Conservation (phyloP, 768 basidiomycete species). For the Podaxis carcinomalis region DNA sequence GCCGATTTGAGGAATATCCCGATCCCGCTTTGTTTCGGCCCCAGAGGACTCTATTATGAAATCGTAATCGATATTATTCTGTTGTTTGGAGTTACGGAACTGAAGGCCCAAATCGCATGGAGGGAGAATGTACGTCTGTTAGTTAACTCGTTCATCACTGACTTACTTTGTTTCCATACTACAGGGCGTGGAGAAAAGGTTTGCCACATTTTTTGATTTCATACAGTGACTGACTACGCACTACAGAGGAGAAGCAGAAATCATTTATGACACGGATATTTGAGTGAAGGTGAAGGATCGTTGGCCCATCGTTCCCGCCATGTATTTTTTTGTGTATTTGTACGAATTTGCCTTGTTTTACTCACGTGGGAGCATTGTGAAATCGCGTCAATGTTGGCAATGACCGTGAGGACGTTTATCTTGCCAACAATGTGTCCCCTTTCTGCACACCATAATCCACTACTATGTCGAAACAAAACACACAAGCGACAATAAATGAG, state of each 20-base stretch:
- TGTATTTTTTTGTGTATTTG: conserved; percentile 1
- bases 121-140: conserved; percentile 33
- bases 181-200: conserved; percentile 35
- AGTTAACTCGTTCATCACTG: neutral
- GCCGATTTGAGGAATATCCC: conserved; percentile 22
- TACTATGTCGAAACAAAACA: conserved; percentile 16
- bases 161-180: neutral
- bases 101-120: conserved; percentile 51
- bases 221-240: neutral
- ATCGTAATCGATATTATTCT: conserved; percentile 41
- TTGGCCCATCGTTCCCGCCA: conserved; percentile 12
- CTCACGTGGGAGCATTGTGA: neutral
- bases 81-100: conserved; percentile 49
- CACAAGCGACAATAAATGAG: conserved; percentile 68
- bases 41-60: conserved; percentile 22
- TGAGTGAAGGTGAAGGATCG: neutral
- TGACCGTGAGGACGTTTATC: neutral
- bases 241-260: neutral
- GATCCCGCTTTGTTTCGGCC: conserved; percentile 12
- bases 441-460: neutral
- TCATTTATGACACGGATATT: neutral
- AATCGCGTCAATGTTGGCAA: conserved; percentile 22
- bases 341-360: neutral
- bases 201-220: neutral
- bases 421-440: conserved; percentile 7